Evolutionary conservation across 306 rosid genomes (phyloP).

Genomic region (Canavalia gladiata): DNA sequence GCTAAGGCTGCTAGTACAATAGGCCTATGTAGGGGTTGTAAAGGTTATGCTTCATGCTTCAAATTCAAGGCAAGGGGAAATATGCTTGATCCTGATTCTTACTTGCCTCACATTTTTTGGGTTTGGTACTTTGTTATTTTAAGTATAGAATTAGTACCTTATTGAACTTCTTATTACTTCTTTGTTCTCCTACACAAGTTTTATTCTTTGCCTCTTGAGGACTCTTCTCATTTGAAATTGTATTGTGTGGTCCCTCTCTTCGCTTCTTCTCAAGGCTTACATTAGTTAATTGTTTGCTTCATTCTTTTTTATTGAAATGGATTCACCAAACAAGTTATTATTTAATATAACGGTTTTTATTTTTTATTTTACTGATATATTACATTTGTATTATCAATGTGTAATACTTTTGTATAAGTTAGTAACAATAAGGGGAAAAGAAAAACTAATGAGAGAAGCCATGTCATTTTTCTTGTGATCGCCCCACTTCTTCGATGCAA

Average conservation of each 20-base stretch:
- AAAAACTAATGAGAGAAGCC: not conserved
- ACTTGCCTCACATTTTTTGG: constrained; percentile 62
- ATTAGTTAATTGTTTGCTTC: not conserved
- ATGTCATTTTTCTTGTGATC: not conserved
- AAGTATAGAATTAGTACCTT: constrained; percentile 50
- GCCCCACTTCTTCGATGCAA: no score
- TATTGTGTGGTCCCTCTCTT: constrained; percentile 20
- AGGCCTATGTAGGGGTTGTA: constrained; percentile 67
- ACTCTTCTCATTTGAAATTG: constrained; percentile 45
- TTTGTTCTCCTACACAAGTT: constrained; percentile 52
- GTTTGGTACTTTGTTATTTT: constrained; percentile 14
- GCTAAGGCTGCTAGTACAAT: constrained; percentile 63
- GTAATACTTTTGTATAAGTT: not conserved
- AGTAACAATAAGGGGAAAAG: not conserved
- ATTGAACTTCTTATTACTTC: constrained; percentile 38
- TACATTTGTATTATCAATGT: not conserved
- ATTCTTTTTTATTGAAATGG: not conserved
- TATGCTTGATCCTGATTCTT: constrained; percentile 66
- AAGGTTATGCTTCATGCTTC: constrained; percentile 76
- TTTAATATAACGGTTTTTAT: not conserved
- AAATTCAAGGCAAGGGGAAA: constrained; percentile 73
- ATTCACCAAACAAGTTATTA: not conserved
- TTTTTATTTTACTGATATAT: not conserved
- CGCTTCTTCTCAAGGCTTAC: not conserved
- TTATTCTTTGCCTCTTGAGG: constrained; percentile 67